Evolutionary conservation across 495 filamentous ascomycete genomes (phyloP), one percentile per base, ranked within the genome.

Genomic region (Platismatia glauca): DNA sequence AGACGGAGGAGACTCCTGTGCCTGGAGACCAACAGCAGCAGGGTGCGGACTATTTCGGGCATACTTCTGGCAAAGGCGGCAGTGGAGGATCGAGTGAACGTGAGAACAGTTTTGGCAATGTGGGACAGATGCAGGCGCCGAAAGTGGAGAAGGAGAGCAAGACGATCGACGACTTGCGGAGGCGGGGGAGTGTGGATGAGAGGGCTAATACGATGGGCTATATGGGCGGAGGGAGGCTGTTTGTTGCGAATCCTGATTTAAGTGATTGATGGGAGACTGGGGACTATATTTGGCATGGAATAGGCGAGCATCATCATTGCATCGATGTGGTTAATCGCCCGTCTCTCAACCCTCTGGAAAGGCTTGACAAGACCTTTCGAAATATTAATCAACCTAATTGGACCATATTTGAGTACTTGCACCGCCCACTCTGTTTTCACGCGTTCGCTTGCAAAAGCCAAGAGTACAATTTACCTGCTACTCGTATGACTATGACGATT

Each of bases 121-220:
- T 86, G 37, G 80, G 78, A 20, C 75, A 81, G 39, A 80, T 87
- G 77, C 64, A 71, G 37, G 76, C 76, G 13, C 77, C 78, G 1
- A 74, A 70, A 65, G 70, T 73, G 27, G 72, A 64, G 22, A 71
- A 80, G 65, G 81, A 88, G 67, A 81, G 83, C 57, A 87, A 86
- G 72, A 87, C 80, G 61, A 78, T 82, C 2, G 90, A 91, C 15
- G 91, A 95, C 41, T 75, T 95, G 41, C 80, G 83, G 70, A 84
- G 93, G 61, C 81, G 90, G 66, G 94, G 93, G 13, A 97, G 94
- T 72, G 91, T 98, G 57, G 95, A 98, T 72, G 94, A 97, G 73
- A 82, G 89, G 69, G 89, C 89, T 29, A 85, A 81, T 64, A 86
- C 86, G 7, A 91, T 96, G 66, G 61, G 60, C 8, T 59, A 29